phyloP scores from a whole-genome alignment of 73 alveolate species.

The Symbiodinium pilosum region DNA sequence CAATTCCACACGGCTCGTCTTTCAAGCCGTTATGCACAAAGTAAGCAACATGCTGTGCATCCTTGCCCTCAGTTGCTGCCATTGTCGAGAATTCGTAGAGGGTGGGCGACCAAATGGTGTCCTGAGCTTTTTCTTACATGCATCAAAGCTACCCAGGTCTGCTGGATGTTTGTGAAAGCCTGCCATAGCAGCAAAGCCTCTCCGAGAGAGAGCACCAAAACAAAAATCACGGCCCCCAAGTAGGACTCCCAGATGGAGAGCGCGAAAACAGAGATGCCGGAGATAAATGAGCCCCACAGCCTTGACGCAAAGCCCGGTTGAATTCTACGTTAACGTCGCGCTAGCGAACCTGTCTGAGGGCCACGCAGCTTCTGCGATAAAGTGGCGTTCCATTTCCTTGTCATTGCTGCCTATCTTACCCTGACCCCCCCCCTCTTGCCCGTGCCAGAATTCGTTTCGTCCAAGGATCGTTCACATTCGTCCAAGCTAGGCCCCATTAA shows the following conservation, averaged over 20 bases:
- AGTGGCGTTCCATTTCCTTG: slow-evolving; percentile 63
- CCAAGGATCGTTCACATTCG: too few relatives aligned
- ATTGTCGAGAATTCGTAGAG: slow-evolving; percentile 81
- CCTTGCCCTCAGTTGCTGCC: slow-evolving; percentile 93
- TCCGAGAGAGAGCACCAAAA: slow-evolving; percentile 69
- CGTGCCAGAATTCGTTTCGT: too few relatives aligned
- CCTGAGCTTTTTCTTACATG: neutral
- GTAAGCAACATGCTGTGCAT: too few relatives aligned
- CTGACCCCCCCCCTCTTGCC: too few relatives aligned
- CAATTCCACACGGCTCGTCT: too few relatives aligned
- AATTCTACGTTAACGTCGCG: neutral
- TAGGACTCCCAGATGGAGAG: slow-evolving; percentile 89
- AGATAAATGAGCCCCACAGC: slow-evolving; percentile 90
- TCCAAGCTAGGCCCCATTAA: neutral
- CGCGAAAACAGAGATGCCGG: slow-evolving; percentile 79
- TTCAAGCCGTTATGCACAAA: too few relatives aligned
- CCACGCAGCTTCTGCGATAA: slow-evolving; percentile 40
- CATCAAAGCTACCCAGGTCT: too few relatives aligned
- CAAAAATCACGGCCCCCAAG: slow-evolving; percentile 59
- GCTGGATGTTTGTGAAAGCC: too few relatives aligned
- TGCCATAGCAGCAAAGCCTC: neutral
- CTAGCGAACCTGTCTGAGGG: neutral
- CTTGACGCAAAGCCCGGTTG: neutral
- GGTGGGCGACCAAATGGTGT: slow-evolving; percentile 84
- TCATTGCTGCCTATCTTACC: neutral